Conservation (phyloP, 257 asterid genomes). For the Schizonepeta tenuifolia region DNA sequence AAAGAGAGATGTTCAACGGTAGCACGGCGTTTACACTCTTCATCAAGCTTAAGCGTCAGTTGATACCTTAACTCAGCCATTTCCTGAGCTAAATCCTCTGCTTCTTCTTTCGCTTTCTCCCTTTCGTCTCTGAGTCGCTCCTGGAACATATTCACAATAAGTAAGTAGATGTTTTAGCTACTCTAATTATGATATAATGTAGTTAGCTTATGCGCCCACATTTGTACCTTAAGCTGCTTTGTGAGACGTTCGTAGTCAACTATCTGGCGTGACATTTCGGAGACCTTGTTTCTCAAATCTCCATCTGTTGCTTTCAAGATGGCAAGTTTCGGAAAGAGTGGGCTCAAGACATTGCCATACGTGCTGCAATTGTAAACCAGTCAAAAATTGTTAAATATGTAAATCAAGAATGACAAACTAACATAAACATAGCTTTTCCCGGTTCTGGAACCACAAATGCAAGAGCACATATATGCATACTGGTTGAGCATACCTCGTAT, state of each 20-base stretch:
- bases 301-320: constrained; percentile 46
- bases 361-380: constrained; percentile 43
- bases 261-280: constrained; percentile 56
- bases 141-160: constrained; percentile 45
- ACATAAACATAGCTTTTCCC: not conserved
- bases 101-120: constrained; percentile 85
- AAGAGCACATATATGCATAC: constrained; percentile 9
- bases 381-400: constrained; percentile 23
- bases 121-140: constrained; percentile 69
- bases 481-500: constrained; percentile 56
- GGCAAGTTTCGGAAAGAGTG: constrained; percentile 47
- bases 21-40: constrained; percentile 87
- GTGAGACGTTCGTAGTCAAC: constrained; percentile 64
- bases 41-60: constrained; percentile 75
- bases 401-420: not conserved
- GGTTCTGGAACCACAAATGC: not conserved
- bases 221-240: constrained; percentile 67
- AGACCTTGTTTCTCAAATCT: constrained; percentile 50
- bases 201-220: not conserved
- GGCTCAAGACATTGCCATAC: constrained; percentile 54
- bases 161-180: constrained; percentile 1
- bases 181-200: not conserved
- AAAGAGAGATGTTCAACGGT: constrained; percentile 74
- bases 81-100: constrained; percentile 93
- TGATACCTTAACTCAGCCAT: constrained; percentile 97